phyloP scores from a whole-genome alignment of 2,329 filamentous ascomycete species.

The Sporothrix humicola region DNA sequence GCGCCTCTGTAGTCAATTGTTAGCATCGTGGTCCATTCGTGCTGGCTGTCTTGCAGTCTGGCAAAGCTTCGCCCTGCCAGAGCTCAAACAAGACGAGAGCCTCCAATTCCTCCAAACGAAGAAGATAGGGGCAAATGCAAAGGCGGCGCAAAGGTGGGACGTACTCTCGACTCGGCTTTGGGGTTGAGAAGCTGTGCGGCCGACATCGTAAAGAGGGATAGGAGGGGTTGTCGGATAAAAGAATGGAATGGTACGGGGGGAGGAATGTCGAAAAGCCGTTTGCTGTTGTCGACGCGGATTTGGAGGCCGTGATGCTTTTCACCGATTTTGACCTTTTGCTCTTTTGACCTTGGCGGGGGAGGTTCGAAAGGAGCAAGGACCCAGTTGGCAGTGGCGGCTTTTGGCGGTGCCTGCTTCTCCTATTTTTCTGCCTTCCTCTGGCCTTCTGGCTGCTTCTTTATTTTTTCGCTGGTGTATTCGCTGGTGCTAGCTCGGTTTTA shows the following conservation, averaged over 20 bases:
- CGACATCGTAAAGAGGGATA: slow-evolving; percentile 69
- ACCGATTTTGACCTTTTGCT: slow-evolving; percentile 32
- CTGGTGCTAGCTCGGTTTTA: slow-evolving; percentile 19
- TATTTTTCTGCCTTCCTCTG: slow-evolving; percentile 29
- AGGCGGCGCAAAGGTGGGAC: slow-evolving; percentile 46
- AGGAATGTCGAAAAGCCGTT: not conserved
- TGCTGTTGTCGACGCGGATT: slow-evolving; percentile 6
- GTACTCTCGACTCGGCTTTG: slow-evolving; percentile 95
- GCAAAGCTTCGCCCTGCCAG: not conserved
- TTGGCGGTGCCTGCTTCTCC: slow-evolving; percentile 26
- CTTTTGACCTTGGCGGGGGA: slow-evolving; percentile 32
- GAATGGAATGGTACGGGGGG: not conserved
- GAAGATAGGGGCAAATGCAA: slow-evolving; percentile 22
- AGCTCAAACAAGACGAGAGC: not conserved
- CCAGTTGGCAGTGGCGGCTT: slow-evolving; percentile 13
- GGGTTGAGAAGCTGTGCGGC: slow-evolving; percentile 98
- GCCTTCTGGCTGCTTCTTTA: slow-evolving; percentile 31
- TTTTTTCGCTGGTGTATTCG: slow-evolving; percentile 26
- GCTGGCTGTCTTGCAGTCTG: slow-evolving; percentile 40
- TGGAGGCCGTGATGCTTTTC: slow-evolving; percentile 31
- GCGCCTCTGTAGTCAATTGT: slow-evolving; percentile 69
- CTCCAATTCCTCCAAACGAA: not conserved
- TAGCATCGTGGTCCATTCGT: slow-evolving; percentile 41
- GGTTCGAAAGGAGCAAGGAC: slow-evolving; percentile 22
- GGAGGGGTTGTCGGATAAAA: slow-evolving; percentile 4